phyloP scores from a whole-genome alignment of 176 grass and related monocot genomes.

The Typha latifolia region DNA sequence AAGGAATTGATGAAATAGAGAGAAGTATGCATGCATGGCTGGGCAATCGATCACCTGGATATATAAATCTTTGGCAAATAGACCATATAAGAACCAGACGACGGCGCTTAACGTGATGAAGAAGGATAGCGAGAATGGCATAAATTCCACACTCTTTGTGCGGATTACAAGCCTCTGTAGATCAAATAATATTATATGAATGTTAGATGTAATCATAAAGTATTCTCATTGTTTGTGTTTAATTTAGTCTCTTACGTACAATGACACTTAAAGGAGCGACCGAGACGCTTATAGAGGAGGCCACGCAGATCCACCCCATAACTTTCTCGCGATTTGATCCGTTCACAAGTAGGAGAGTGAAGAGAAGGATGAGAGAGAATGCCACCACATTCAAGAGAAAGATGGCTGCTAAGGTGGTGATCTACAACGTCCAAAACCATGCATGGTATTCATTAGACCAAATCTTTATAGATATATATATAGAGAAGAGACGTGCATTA shows the following conservation, averaged over 20 bases:
- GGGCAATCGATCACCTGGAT: background rate
- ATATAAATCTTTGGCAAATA: conserved; percentile 6
- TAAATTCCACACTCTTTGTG: conserved; percentile 16
- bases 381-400: conserved; percentile 1
- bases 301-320: conserved; percentile 20
- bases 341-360: background rate
- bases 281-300: conserved; percentile 7
- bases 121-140: conserved; percentile 13
- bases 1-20: background rate
- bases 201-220: background rate
- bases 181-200: background rate
- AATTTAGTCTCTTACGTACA: background rate
- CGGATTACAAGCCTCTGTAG: conserved; percentile 8
- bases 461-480: too few relatives aligned
- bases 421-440: too few relatives aligned
- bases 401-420: background rate
- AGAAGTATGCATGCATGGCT: background rate
- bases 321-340: background rate
- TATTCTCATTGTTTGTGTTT: background rate
- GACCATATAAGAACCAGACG: conserved; percentile 6
- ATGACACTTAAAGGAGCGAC: conserved; percentile 16
- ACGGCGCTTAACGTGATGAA: conserved; percentile 15
- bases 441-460: too few relatives aligned
- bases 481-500: too few relatives aligned
- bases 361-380: background rate